Percentiles rank a stretch among this genome's conserved stretches.
Conservation (phyloP, 495 filamentous ascomycete genomes). For the Aspergillus wentii region DNA sequence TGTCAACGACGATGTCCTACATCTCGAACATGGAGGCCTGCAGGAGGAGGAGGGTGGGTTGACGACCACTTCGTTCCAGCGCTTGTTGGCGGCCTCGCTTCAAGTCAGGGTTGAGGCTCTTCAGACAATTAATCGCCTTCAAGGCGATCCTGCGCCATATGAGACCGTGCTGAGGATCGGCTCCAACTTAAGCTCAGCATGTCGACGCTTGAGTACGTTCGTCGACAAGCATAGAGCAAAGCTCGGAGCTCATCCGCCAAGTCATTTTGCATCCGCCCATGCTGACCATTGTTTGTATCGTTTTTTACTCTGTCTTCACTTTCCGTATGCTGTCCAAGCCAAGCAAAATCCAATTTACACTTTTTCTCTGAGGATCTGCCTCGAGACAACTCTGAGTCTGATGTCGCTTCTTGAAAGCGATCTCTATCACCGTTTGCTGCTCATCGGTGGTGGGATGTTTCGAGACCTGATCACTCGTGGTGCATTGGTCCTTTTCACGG, state of each 20-base stretch:
- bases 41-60: conserved; percentile 8
- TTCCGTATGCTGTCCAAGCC: conserved; percentile 38
- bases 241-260: not conserved
- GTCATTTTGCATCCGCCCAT: conserved; percentile 19
- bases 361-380: conserved; percentile 40
- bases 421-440: conserved; percentile 33
- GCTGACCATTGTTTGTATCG: conserved; percentile 38
- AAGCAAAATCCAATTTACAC: conserved; percentile 39
- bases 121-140: conserved; percentile 39
- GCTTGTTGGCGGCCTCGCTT: conserved; percentile 37
- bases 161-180: conserved; percentile 36
- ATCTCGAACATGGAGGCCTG: not conserved
- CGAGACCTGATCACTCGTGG: conserved; percentile 37
- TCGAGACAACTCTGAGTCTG: conserved; percentile 39
- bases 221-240: not conserved
- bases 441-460: conserved; percentile 44
- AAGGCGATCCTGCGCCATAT: conserved; percentile 37
- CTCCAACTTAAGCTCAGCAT: conserved; percentile 27
- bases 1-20: conserved; percentile 37
- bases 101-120: conserved; percentile 33
- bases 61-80: conserved; percentile 31
- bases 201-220: conserved; percentile 10
- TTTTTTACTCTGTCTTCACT: conserved; percentile 45
- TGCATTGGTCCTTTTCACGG: conserved; percentile 25
- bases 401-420: conserved; percentile 36